Conservation (phyloP, 1,284 basidiomycete species). For the Volvariella volvacea region DNA sequence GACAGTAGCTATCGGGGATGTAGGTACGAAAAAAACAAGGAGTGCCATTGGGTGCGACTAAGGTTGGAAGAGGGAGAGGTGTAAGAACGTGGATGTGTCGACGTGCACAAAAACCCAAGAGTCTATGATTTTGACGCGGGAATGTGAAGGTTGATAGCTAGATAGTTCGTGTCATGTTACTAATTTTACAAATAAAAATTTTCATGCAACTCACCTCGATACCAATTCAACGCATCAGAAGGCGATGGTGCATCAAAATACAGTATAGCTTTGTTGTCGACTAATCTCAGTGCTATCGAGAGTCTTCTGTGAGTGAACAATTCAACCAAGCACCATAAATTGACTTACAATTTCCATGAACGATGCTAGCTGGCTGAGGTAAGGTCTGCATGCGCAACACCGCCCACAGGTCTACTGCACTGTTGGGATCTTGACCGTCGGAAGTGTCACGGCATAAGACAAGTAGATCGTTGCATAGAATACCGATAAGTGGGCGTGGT, state of each 20-base stretch:
- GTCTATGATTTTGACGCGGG: conserved; percentile 37
- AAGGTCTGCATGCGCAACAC: conserved; percentile 89
- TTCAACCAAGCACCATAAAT: conserved; percentile 7
- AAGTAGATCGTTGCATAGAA: conserved; percentile 89
- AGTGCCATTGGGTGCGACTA: too few relatives aligned
- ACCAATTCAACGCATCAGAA: conserved; percentile 84
- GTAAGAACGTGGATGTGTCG: too few relatives aligned
- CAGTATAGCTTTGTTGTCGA: conserved; percentile 86
- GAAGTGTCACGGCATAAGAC: conserved; percentile 83
- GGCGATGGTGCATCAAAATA: conserved; percentile 86
- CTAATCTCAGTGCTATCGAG: conserved; percentile 63
- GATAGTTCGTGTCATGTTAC: neutral
- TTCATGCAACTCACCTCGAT: conserved; percentile 54
- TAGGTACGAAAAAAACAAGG: too few relatives aligned
- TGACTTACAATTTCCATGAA: conserved; percentile 72
- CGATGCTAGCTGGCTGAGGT: conserved; percentile 84
- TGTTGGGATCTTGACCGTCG: conserved; percentile 65
- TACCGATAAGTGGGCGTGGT: conserved; percentile 66
- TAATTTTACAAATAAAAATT: neutral
- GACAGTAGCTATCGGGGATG: too few relatives aligned
- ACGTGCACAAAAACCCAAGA: conserved; percentile 2
- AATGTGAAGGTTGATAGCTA: conserved; percentile 43
- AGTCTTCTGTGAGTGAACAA: conserved; percentile 8
- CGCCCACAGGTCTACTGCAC: conserved; percentile 83
- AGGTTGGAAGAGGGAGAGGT: too few relatives aligned